phyloP scores from a whole-genome alignment of 805 yeast genomes.

The Yarrowia hollandica region DNA sequence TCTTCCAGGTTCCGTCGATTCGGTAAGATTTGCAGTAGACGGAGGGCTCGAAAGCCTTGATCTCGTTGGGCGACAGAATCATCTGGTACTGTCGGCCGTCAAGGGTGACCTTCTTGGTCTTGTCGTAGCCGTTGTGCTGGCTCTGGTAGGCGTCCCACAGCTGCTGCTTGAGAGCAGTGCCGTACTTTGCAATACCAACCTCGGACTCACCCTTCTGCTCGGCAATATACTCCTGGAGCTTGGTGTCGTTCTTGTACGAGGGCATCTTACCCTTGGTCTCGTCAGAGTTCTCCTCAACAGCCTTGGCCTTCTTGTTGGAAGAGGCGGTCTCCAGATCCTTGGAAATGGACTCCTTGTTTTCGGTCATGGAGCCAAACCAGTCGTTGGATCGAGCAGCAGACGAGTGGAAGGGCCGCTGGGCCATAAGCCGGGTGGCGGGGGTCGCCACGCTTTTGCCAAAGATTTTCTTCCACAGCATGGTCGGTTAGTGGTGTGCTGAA shows the following conservation, averaged over 20 bases:
- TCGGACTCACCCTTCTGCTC: constrained; percentile 5
- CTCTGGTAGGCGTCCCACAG: constrained; percentile 17
- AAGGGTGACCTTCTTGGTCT: constrained; percentile 52
- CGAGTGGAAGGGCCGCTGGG: background rate
- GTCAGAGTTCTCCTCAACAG: background rate
- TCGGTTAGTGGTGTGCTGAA: background rate
- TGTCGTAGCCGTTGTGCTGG: constrained; percentile 58
- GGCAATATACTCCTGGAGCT: constrained; percentile 6
- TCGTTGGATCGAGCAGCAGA: background rate
- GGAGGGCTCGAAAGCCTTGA: constrained; percentile 82
- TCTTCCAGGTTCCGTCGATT: constrained; percentile 83
- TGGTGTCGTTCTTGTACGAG: background rate
- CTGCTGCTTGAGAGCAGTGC: constrained; percentile 15
- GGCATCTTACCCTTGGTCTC: constrained; percentile 4
- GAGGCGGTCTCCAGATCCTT: background rate
- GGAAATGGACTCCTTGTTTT: constrained; percentile 8
- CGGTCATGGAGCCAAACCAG: constrained; percentile 28
- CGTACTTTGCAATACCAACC: background rate
- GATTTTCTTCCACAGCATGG: background rate
- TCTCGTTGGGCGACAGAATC: constrained; percentile 60
- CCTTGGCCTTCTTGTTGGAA: background rate
- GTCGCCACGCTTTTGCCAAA: background rate
- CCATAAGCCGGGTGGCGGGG: background rate
- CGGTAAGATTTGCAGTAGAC: constrained; percentile 79
- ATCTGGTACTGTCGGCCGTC: constrained; percentile 55